Base-by-base conservation (phyloP, 2,329 filamentous ascomycete species). In the Diplodia corticola region DNA sequence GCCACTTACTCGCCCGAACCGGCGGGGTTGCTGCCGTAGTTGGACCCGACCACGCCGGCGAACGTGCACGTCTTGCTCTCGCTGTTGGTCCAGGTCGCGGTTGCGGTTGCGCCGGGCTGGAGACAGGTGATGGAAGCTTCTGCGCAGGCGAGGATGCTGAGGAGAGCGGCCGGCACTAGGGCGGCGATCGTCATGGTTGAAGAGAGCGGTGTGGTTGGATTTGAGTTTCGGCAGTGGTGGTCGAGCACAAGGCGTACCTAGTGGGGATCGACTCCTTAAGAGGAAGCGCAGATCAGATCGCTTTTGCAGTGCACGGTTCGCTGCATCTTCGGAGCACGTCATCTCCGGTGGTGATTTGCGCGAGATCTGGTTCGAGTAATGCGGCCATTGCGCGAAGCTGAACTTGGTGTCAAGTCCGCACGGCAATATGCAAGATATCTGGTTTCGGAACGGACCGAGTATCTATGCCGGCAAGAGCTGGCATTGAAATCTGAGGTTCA, bases 11-110 rank as follows among this genome's bases (percentile, higher is more conserved):
- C 80, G 73, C 82, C 81, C 26, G 77, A 76, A 33, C 76, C 78
- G 2, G 73, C 74, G 48, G 69, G 71, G 50, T 82, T 82, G 0
- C 72, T 70, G n/a, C 82, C 82, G 55, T 79, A 84, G 70, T 84
- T 84, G 66, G 80, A 80, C 2, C 82, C 82, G 1, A 84, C 82
- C 2, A 75, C 70, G 6, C 81, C 81, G 0, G 72, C 78, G 69
- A 79, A 84, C 0, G 75, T 78, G 68, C 82, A 84, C 1, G 72
- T 74, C 68, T 80, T 69, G 0, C 80, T 80, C 0, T 75, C 79
- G 54, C 73, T 73, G 54, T 83, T 81, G 2, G 75, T 82, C 82
- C 82, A 84, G 22, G 69, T 75, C 12, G 82, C 82, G 5, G 79
- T 83, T 4, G 81, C 81, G 1, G 77, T 79, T 9, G 73, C 67